Evolutionary conservation across 192 early-diverging fungal species (phyloP), one percentile per base, ranked within the genome.

Genomic region (Backusella tarrabulga): DNA sequence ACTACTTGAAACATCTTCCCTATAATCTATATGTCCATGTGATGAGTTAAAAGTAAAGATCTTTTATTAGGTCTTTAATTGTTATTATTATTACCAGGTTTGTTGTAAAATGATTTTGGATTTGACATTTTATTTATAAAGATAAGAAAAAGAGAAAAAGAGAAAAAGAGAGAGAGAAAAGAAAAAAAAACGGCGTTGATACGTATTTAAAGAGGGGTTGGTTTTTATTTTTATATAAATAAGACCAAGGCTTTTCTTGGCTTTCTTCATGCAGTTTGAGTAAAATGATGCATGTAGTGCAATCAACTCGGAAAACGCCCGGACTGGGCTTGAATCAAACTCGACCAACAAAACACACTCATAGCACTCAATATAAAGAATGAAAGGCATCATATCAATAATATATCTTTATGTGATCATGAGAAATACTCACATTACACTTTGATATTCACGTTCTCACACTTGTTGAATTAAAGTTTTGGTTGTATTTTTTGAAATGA

Each of bases 71-170:
- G 0, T 23, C 1, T 29, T 26, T 14, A 32, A 32, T 21, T 14
- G 5, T 42, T 41, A 17, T 71, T 34, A 46, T 46, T 44, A 41
- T 46, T 72, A 72, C 71, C 71, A 34, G 71, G 15, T 50, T 72
- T 41, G 32, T 72, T 72, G 42, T 72, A 72, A 46, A 32, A 72
- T 72, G 40, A 23, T 29, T 72, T 72, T 72, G 71, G 71, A 40
- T 72, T 72, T 26, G 42, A 26, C 71, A 72, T 72, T 12, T 36
- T 70, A 14, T 70, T 41, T 70, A 23, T 12, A n/a, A 34, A 17
- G 6, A 14, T 5, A 42, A 44, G 21, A 46, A 44, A 46, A 46
- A n/a, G 11, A 26, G 9, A 70, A 71, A 29, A n/a, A 4, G 11
- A 40, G 6, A 44, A 3, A 71, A 14, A 23, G 8, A 29, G 4